phyloP scores from a whole-genome alignment of 1,139 yeast species.

The Protomyces gravidus region DNA sequence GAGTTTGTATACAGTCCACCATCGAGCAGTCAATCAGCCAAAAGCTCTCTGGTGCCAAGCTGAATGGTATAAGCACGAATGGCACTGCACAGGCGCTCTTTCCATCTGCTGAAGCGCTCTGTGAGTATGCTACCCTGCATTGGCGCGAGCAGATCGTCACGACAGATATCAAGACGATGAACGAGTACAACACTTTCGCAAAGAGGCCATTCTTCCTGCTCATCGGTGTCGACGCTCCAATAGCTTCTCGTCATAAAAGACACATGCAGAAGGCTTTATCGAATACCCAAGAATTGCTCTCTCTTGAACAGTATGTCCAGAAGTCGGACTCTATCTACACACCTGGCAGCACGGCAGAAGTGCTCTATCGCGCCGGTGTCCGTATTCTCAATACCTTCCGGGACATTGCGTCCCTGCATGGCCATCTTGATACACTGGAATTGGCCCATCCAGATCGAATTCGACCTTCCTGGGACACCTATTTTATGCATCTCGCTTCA shows the following conservation, averaged over 20 bases:
- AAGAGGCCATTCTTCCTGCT: conserved; percentile 86
- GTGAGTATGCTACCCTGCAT: conserved; percentile 54
- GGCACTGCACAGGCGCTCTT: background rate
- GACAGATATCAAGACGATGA: conserved; percentile 48
- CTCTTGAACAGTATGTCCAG: conserved; percentile 45
- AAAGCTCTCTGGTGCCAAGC: background rate
- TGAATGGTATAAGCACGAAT: background rate
- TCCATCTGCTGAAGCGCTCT: background rate
- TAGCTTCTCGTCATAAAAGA: conserved; percentile 52
- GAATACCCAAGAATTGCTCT: background rate
- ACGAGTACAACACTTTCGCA: conserved; percentile 50
- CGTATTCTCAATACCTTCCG: conserved; percentile 58
- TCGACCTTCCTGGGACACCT: conserved; percentile 93
- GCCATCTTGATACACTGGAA: conserved; percentile 53
- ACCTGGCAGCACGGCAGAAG: conserved; percentile 45
- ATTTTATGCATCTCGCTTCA: conserved; percentile 88
- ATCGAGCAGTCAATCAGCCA: background rate
- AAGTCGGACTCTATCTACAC: conserved; percentile 48
- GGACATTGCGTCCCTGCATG: conserved; percentile 49
- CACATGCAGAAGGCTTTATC: conserved; percentile 37
- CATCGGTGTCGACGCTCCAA: conserved; percentile 72
- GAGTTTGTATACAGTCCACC: background rate
- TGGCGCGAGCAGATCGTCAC: conserved; percentile 68
- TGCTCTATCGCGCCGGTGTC: conserved; percentile 56
- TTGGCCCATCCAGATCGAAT: conserved; percentile 58